phyloP scores from a whole-genome alignment of 2,329 filamentous ascomycete species.

The Sodiomyces alkalinus region DNA sequence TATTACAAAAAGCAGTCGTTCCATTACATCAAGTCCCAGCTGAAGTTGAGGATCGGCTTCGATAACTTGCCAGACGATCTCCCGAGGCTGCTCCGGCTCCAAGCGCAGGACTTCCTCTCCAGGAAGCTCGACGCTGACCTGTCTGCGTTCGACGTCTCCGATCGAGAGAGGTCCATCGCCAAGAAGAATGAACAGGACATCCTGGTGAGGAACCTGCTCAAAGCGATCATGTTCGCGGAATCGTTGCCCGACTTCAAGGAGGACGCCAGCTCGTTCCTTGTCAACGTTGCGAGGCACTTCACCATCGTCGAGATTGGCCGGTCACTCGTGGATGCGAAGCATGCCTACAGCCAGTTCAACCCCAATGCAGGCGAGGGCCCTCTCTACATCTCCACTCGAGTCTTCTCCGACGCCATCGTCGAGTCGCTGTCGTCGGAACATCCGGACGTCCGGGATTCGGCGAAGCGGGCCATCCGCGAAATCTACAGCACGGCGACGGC shows the following conservation, averaged over 20 bases:
- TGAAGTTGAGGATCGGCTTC: slow-evolving; percentile 79
- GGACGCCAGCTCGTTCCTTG: slow-evolving; percentile 60
- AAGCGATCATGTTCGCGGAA: slow-evolving; percentile 73
- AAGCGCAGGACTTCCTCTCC: slow-evolving; percentile 71
- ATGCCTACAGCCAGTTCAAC: slow-evolving; percentile 64
- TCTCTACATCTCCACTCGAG: slow-evolving; percentile 70
- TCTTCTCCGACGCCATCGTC: slow-evolving; percentile 78
- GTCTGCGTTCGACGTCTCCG: slow-evolving; percentile 56
- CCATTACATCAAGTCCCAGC: slow-evolving; percentile 70
- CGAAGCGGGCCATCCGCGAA: slow-evolving; percentile 61
- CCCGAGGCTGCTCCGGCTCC: slow-evolving; percentile 66
- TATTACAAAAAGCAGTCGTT: slow-evolving; percentile 93
- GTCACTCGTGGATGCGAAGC: slow-evolving; percentile 67
- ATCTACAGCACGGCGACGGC: slow-evolving; percentile 62
- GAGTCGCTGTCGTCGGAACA: slow-evolving; percentile 83
- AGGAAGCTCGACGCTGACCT: slow-evolving; percentile 58
- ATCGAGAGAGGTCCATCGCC: slow-evolving; percentile 65
- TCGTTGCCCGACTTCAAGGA: slow-evolving; percentile 69
- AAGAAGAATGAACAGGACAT: slow-evolving; percentile 80
- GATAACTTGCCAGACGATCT: slow-evolving; percentile 86
- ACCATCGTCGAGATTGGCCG: slow-evolving; percentile 78
- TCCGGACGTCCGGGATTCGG: slow-evolving; percentile 63
- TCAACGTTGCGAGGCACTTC: slow-evolving; percentile 78
- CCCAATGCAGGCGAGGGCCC: slow-evolving; percentile 76
- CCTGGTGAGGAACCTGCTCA: slow-evolving; percentile 71